Conservation (phyloP, 2,329 filamentous ascomycete genomes). For the Fusarium irregulare region DNA sequence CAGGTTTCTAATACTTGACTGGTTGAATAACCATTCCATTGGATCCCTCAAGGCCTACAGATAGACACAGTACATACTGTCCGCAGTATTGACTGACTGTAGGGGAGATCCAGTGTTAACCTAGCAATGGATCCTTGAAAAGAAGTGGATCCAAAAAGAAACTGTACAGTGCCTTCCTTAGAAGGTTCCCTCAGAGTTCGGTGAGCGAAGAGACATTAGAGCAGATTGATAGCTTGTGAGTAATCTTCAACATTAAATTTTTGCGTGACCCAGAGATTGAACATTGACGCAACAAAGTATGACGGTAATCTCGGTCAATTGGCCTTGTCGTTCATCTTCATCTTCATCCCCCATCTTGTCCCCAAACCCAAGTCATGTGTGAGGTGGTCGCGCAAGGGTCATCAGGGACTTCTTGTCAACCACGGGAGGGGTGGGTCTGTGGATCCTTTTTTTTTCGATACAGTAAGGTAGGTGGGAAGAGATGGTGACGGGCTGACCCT, state of each 20-base stretch:
- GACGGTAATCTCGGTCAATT: background rate
- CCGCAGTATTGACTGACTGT: conserved; percentile 26
- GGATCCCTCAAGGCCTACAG: too few species aligned
- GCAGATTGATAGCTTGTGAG: conserved; percentile 7
- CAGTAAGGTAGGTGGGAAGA: background rate
- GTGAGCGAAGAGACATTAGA: background rate
- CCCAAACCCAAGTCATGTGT: conserved; percentile 34
- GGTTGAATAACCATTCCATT: too few species aligned
- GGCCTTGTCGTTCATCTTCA: background rate
- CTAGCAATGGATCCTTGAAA: background rate
- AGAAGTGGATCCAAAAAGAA: conserved; percentile 5
- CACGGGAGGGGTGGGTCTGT: conserved; percentile 32
- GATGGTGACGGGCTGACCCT: conserved; percentile 36
- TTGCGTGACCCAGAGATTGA: background rate
- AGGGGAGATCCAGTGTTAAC: background rate
- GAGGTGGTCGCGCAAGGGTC: conserved; percentile 25
- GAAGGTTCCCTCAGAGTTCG: conserved; percentile 6
- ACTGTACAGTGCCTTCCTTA: background rate
- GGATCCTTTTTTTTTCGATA: background rate
- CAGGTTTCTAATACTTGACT: conserved; percentile 30
- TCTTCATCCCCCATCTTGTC: conserved; percentile 5
- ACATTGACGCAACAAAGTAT: conserved; percentile 2
- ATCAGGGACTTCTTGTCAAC: conserved; percentile 36
- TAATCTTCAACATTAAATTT: too few species aligned
- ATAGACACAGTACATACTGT: background rate